A percentile compares a stretch with the other conserved stretches of the same genome.
These are phyloP conservation scores for Talaromyces adpressus DNA, from an alignment of 495 filamentous ascomycete genomes.

Conservation along the genomic window DNA sequence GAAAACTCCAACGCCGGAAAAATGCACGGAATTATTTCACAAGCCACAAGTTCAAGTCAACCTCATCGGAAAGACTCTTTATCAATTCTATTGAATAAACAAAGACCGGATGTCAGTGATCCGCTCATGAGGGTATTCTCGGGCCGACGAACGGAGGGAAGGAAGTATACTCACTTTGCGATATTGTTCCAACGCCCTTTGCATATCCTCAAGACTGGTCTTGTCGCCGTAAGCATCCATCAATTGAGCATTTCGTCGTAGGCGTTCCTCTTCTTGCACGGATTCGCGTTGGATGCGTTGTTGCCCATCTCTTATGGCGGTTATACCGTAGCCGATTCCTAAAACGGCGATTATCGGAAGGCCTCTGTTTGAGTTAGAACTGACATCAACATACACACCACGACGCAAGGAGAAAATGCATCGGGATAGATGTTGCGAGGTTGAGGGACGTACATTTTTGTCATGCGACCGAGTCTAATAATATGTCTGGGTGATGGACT, in stretches of 20 bases:
- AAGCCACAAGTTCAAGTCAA: neutral
- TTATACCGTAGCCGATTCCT: slow-evolving; percentile 7
- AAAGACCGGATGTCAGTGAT: neutral
- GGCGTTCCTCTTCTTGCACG: slow-evolving; percentile 25
- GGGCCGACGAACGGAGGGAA: neutral
- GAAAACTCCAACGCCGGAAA: slow-evolving; percentile 3
- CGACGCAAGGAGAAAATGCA: neutral
- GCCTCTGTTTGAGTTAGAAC: neutral
- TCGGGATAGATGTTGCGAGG: neutral
- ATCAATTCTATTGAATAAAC: slow-evolving; percentile 6
- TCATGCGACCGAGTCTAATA: slow-evolving; percentile 5
- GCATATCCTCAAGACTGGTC: slow-evolving; percentile 46
- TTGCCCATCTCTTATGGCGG: neutral
- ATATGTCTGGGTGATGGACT: slow-evolving; percentile 3
- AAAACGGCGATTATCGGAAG: slow-evolving; percentile 7
- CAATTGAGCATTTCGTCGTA: slow-evolving; percentile 26
- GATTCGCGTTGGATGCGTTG: slow-evolving; percentile 2
- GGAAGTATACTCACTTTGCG: neutral
- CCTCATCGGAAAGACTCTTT: neutral
- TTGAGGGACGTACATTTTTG: slow-evolving; percentile 5
- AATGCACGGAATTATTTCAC: slow-evolving; percentile 1
- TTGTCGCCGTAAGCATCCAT: slow-evolving; percentile 57
- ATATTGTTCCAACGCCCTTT: slow-evolving; percentile 41
- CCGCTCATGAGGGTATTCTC: neutral
- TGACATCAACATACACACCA: too few relatives aligned